Evolutionary conservation across 2,329 filamentous ascomycete species (phyloP).

Genomic region (Aspergillus unguis): DNA sequence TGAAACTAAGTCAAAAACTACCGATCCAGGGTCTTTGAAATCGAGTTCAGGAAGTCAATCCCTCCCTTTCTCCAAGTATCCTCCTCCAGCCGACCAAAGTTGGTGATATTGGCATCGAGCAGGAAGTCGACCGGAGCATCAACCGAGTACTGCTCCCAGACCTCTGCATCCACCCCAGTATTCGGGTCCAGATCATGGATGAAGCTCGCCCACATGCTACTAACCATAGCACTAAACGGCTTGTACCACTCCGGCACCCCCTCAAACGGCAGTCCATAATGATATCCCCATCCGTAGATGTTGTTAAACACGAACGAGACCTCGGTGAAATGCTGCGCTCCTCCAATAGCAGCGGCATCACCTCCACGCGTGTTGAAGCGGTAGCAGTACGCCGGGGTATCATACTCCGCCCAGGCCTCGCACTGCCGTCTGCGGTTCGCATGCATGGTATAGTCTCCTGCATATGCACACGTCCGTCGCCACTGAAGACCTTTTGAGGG

Average conservation of each 20-base stretch:
- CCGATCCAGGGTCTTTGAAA: slow-evolving; percentile 24
- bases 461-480: slow-evolving; percentile 54
- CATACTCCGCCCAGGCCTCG: slow-evolving; percentile 49
- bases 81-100: slow-evolving; percentile 40
- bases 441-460: slow-evolving; percentile 56
- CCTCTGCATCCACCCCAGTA: slow-evolving; percentile 20
- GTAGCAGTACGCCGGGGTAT: slow-evolving; percentile 57
- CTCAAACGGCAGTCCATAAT: slow-evolving; percentile 35
- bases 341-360: slow-evolving; percentile 42
- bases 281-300: slow-evolving; percentile 47
- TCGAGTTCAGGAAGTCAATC: slow-evolving; percentile 32
- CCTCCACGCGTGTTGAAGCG: slow-evolving; percentile 56
- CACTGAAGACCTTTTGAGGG: slow-evolving; percentile 47
- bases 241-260: slow-evolving; percentile 43
- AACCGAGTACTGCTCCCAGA: slow-evolving; percentile 47
- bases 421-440: slow-evolving; percentile 54
- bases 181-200: slow-evolving; percentile 49
- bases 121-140: slow-evolving; percentile 47
- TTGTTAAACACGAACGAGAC: slow-evolving; percentile 57
- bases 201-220: slow-evolving; percentile 53
- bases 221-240: slow-evolving; percentile 48
- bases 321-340: slow-evolving; percentile 56
- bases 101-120: slow-evolving; percentile 49
- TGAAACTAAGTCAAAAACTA: slow-evolving; percentile 5
- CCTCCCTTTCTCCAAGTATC: slow-evolving; percentile 45